Base-by-base conservation (phyloP, 768 basidiomycete species). In the Cystofilobasidium macerans region DNA sequence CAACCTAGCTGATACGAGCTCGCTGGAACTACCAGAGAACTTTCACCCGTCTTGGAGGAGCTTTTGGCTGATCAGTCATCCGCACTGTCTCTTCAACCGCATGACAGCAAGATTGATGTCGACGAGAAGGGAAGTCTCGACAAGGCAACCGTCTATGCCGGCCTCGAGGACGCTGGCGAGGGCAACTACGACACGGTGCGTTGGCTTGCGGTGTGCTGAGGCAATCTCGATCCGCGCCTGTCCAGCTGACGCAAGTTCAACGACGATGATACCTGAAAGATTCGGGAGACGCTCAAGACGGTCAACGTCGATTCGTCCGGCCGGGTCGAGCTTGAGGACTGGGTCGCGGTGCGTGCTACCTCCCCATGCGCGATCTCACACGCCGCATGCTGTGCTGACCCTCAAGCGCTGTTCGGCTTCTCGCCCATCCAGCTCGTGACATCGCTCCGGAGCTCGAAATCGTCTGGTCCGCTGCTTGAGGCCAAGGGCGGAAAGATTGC, bases 321-420 rank as follows among this genome's bases (percentile, higher is more conserved):
- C 53, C 89, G 91, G 76, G 85, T 99, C 66, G 95, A 97, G 76
- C 79, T 98, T 67, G 95, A 98, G 71, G 95, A 98, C 74, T 99
- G 90, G 86, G 93, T 98, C 53, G 94, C 98, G 83, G 88, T 93
- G 69, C 68, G 83, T 69, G 75, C 70, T 61, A 70, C 67, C 35
- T 32, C 32, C 58, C 40, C 26, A 26, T 42, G 18, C 35, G 30
- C 40, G 57, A 51, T 12, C 43, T 30, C 38, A 7, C 38, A 28
- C 14, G 26, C 42, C 4, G 36, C 26, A 38, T 24, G 38, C 40
- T 22, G 42, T 33, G 56, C 56, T 51, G 24, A 59, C 36, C 32
- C 42, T 0, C 24, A 22, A 30, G 32, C 42, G 33, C 56, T 57
- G 28, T 8, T 63, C n/a, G 12, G 48, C 32, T 42, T 42, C 11